Base-by-base conservation (phyloP, 2,329 filamentous ascomycete genomes). In the Scytalidium sp. region DNA sequence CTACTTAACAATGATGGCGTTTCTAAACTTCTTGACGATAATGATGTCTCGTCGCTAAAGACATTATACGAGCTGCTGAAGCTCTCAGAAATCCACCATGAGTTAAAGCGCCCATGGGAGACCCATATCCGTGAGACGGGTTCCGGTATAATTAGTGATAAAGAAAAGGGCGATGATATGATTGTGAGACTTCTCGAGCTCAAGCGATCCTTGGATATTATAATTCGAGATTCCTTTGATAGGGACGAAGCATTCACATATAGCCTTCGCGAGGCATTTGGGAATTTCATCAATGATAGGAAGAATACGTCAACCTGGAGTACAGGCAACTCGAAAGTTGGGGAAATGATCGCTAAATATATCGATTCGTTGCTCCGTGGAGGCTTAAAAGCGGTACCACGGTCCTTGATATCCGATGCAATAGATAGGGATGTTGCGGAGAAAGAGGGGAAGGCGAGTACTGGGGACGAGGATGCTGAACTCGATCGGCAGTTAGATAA, bases 301-400 rank as follows among this genome's bases (percentile, higher is more conserved):
- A 87, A 87, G 64, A 88, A 85, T 63, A 84, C 81, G 1, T 78
- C 81, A 7, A 75, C 83, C 3, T 93, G 88, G 81, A 83, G 84
- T 46, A 90, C 88, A 0, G 87, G 91, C 49, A 95, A 92, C 49
- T 90, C 91, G 17, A 97, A 96, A 75, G 90, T 96, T 13, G 94
- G 93, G 45, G 94, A 99, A 73, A 96, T 97, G 92, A 95, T 97
- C 59, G 95, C 94, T 23, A 97, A 97, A 69, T 92, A 97, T 61
- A 88, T 99, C 54, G 94, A 99, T 68, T 79, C 88, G 72, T 76
- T 99, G 19, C 79, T 99, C 25, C 85, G 91, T 49, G 90, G 90
- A 45, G 95, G 94, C 1, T 78, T 93, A 43, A 97, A 95, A 67
- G 86, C 87, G 0, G 80, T 95, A 8, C 90, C 89, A 1, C 78